Conservation (phyloP, 2,329 filamentous ascomycete species). For the Phyllosticta capitalensis region DNA sequence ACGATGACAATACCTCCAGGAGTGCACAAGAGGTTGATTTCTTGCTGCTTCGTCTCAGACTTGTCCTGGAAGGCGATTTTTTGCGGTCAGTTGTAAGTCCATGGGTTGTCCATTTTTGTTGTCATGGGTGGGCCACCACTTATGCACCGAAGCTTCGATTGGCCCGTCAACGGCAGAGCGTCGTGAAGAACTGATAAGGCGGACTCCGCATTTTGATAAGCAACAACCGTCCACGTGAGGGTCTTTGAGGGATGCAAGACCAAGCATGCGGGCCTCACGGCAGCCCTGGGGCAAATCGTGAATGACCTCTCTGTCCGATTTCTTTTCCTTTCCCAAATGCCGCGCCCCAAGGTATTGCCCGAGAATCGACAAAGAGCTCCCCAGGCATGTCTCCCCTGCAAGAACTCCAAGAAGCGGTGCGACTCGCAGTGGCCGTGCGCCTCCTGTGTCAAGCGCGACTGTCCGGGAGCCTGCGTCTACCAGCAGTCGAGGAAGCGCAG, state of each 20-base stretch:
- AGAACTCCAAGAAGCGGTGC: conserved; percentile 18
- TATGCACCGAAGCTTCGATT: not conserved
- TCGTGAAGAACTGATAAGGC: not conserved
- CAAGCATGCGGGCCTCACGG: not conserved
- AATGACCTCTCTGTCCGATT: not conserved
- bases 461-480: conserved; percentile 14
- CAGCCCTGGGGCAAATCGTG: not conserved
- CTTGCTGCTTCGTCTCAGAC: too few relatives aligned
- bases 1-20: too few relatives aligned
- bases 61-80: too few relatives aligned
- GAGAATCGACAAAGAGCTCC: conserved; percentile 17
- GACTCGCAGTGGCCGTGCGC: conserved; percentile 15
- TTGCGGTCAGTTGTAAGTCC: too few relatives aligned
- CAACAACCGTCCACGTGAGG: not conserved
- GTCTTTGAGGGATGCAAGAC: not conserved
- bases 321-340: conserved; percentile 12
- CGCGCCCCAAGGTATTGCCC: conserved; percentile 17
- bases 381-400: conserved; percentile 17
- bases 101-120: too few relatives aligned
- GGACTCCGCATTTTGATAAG: not conserved
- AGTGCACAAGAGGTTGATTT: too few relatives aligned
- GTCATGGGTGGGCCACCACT: not conserved
- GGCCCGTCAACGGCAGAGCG: not conserved
- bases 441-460: conserved; percentile 15
- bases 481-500: conserved; percentile 12